Conservation (phyloP, 495 filamentous ascomycete genomes). For the Saxispiralis lemnorum region DNA sequence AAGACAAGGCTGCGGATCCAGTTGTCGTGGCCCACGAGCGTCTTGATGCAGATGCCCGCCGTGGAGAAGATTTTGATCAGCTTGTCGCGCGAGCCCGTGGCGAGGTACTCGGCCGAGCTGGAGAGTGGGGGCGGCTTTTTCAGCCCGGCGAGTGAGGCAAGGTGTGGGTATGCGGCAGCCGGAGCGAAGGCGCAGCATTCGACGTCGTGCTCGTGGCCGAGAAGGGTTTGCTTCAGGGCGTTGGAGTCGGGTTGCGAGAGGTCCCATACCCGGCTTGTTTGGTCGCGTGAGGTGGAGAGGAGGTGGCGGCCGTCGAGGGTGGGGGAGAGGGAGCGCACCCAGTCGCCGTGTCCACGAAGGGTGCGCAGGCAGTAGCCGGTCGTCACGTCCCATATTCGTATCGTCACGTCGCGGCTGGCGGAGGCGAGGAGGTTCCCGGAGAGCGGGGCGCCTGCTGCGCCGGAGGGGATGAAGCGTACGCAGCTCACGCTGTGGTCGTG, state of each 20-base stretch:
- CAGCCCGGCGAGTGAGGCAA: slow-evolving; percentile 64
- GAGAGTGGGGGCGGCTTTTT: slow-evolving; percentile 61
- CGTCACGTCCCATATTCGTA: slow-evolving; percentile 82
- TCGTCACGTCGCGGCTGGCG: slow-evolving; percentile 63
- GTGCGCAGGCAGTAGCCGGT: slow-evolving; percentile 87
- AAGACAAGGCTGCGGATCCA: slow-evolving; percentile 82
- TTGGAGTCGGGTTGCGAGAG: slow-evolving; percentile 40
- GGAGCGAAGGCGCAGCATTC: slow-evolving; percentile 86
- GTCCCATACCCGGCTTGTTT: slow-evolving; percentile 74
- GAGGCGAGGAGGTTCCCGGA: slow-evolving; percentile 65
- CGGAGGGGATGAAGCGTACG: slow-evolving; percentile 75
- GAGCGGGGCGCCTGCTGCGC: slow-evolving; percentile 42
- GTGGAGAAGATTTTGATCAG: slow-evolving; percentile 81
- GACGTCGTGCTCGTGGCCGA: slow-evolving; percentile 79
- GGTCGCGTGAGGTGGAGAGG: slow-evolving; percentile 66
- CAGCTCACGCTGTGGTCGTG: slow-evolving; percentile 86
- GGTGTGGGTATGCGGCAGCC: slow-evolving; percentile 52
- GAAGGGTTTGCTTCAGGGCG: slow-evolving; percentile 61
- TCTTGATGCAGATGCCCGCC: slow-evolving; percentile 72
- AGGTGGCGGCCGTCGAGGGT: slow-evolving; percentile 71
- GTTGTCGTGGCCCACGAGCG: slow-evolving; percentile 81
- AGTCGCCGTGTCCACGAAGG: slow-evolving; percentile 63
- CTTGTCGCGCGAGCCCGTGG: slow-evolving; percentile 82
- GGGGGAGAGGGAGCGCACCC: slow-evolving; percentile 73
- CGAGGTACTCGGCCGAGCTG: slow-evolving; percentile 72